These are phyloP conservation scores for Colletotrichum sublineola DNA, from an alignment of 2,329 filamentous ascomycete species.

Conservation along the genomic window DNA sequence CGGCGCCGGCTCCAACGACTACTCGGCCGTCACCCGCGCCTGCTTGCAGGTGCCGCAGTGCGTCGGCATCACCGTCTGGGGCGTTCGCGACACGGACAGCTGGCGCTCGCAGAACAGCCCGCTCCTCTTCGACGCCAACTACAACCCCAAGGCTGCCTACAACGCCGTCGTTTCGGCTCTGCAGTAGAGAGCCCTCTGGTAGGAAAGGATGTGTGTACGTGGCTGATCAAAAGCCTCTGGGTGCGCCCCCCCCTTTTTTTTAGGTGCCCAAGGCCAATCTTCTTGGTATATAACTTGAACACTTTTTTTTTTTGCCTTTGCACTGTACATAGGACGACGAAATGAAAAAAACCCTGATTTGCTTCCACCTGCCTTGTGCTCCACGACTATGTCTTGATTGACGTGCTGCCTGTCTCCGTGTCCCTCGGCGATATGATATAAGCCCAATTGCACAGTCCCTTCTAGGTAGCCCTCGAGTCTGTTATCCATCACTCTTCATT, in stretches of 20 bases:
- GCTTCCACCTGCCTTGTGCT: not conserved
- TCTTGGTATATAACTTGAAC: constrained; percentile 7
- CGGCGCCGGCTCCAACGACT: constrained; percentile 67
- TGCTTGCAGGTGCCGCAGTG: constrained; percentile 72
- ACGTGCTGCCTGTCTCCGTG: not conserved
- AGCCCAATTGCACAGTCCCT: too few relatives aligned
- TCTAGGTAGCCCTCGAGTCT: too few relatives aligned
- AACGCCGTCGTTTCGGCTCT: constrained; percentile 58
- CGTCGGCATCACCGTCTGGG: constrained; percentile 76
- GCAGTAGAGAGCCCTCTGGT: constrained; percentile 9
- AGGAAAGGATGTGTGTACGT: too few relatives aligned
- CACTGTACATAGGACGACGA: not conserved
- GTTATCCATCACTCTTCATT: too few relatives aligned
- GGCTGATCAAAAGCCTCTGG: not conserved
- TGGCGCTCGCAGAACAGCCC: constrained; percentile 65
- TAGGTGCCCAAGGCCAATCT: not conserved
- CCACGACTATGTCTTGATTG: not conserved
- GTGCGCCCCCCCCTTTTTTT: not conserved
- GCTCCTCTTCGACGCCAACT: constrained; percentile 67
- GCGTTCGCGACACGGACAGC: constrained; percentile 63
- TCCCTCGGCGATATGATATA: too few relatives aligned
- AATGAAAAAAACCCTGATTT: not conserved
- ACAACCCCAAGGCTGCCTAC: constrained; percentile 65
- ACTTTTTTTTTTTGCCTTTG: not conserved
- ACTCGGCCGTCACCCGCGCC: constrained; percentile 68